Percentiles rank a stretch among this genome's conserved stretches.
These are phyloP conservation scores for Metschnikowia cubensis DNA, from an alignment of 805 yeast species.

Conservation along the genomic window DNA sequence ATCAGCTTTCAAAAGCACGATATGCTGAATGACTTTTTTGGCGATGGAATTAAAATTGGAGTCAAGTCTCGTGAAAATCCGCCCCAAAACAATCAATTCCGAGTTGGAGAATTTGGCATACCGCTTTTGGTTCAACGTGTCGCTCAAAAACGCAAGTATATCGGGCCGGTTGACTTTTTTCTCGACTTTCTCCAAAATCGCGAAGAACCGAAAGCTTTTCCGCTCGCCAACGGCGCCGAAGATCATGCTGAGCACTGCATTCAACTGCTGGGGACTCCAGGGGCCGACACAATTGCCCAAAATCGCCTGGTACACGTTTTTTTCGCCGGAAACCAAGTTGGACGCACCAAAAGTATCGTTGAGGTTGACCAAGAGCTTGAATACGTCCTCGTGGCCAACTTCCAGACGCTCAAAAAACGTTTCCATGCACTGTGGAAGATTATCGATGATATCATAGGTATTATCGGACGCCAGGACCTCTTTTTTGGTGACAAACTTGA, in stretches of 20 bases:
- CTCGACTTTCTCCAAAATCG: conserved; percentile 15
- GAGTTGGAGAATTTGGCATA: conserved; percentile 13
- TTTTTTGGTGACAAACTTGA: conserved; percentile 28
- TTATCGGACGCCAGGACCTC: conserved; percentile 27
- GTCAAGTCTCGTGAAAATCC: conserved; percentile 18
- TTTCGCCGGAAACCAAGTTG: conserved; percentile 15
- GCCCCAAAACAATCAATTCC: conserved; percentile 22
- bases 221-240: conserved; percentile 18
- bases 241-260: conserved; percentile 15
- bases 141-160: conserved; percentile 15
- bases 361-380: conserved; percentile 24
- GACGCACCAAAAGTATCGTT: conserved; percentile 33
- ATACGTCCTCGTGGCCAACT: conserved; percentile 19
- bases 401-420: conserved; percentile 18
- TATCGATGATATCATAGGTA: conserved; percentile 32
- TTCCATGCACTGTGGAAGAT: conserved; percentile 24
- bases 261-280: conserved; percentile 11
- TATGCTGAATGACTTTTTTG: conserved; percentile 32
- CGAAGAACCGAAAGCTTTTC: conserved; percentile 18
- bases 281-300: conserved; percentile 3
- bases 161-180: conserved; percentile 7
- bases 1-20: conserved; percentile 26
- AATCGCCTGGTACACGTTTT: conserved; percentile 12
- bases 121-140: conserved; percentile 19
- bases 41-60: conserved; percentile 25